Conservation (phyloP, 2,329 filamentous ascomycete species). For the Hypoxylon sp. region DNA sequence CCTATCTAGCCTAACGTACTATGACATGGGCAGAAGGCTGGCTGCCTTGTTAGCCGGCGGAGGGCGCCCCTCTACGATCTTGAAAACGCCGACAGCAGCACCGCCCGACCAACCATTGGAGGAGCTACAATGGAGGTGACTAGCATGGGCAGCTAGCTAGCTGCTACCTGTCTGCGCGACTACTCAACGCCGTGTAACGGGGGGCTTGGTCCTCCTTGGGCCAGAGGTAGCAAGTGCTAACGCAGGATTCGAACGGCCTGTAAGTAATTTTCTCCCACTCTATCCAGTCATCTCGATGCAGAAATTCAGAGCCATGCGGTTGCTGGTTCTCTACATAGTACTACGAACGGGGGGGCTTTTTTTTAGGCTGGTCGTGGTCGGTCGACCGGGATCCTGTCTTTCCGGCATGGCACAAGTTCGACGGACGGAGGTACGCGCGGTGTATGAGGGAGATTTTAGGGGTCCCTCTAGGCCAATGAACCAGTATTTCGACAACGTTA, state of each 20-base stretch:
- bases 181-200: constrained; percentile 28
- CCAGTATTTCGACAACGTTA: constrained; percentile 8
- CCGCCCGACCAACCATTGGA: constrained; percentile 12
- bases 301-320: constrained; percentile 11
- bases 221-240: constrained; percentile 6
- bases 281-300: constrained; percentile 9
- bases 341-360: constrained; percentile 1
- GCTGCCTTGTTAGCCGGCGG: not conserved
- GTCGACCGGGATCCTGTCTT: not conserved
- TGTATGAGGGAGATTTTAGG: constrained; percentile 17
- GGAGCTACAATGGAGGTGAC: not conserved
- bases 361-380: not conserved
- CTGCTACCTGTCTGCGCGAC: constrained; percentile 21
- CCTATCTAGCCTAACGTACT: constrained; percentile 1
- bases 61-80: constrained; percentile 11
- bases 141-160: constrained; percentile 5
- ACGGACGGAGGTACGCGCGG: constrained; percentile 1
- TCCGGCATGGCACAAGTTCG: not conserved
- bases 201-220: constrained; percentile 1
- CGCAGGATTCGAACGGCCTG: constrained; percentile 19
- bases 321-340: not conserved
- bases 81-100: constrained; percentile 1
- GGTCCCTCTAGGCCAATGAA: constrained; percentile 1
- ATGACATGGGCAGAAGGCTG: not conserved
- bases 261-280: constrained; percentile 7